These are phyloP conservation scores for Gossypium herbaceum DNA, from an alignment of 345 rosid species.

Conservation along the genomic window DNA sequence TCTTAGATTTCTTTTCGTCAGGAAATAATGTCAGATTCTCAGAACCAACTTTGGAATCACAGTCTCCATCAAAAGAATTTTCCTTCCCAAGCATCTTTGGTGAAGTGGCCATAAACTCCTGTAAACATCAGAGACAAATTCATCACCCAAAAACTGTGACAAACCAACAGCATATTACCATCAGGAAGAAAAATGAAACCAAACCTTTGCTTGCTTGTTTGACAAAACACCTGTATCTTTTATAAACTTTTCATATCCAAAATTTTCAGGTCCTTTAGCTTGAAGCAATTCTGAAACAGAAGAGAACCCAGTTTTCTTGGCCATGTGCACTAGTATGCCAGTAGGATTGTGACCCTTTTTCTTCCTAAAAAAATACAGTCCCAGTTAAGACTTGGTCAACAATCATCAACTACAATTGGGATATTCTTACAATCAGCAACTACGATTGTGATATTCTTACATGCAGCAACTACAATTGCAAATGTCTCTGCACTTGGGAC, in stretches of 20 bases:
- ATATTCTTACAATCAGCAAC: slow-evolving; percentile 60
- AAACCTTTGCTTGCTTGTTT: slow-evolving; percentile 34
- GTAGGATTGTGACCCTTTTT: slow-evolving; percentile 69
- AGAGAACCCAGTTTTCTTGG: slow-evolving; percentile 63
- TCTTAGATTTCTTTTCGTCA: slow-evolving; percentile 32
- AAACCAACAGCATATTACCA: background rate
- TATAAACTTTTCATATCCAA: slow-evolving; percentile 20
- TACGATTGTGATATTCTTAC: slow-evolving; percentile 65
- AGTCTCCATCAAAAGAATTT: slow-evolving; percentile 41
- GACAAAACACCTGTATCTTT: slow-evolving; percentile 24
- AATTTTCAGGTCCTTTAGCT: slow-evolving; percentile 38
- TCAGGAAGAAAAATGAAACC: background rate
- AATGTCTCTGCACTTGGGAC: slow-evolving; percentile 73
- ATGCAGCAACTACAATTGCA: slow-evolving; percentile 87
- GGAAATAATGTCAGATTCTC: slow-evolving; percentile 13
- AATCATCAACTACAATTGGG: background rate
- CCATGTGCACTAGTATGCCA: slow-evolving; percentile 54
- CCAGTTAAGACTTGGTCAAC: background rate
- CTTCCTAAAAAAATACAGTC: slow-evolving; percentile 44
- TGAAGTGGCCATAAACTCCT: slow-evolving; percentile 29
- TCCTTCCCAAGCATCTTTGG: slow-evolving; percentile 50
- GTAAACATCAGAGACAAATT: slow-evolving; percentile 17
- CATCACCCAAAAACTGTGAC: slow-evolving; percentile 4
- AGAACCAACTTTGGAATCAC: slow-evolving; percentile 23
- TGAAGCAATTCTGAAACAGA: slow-evolving; percentile 66